Conservation (phyloP, 192 early-diverging fungal species). For the Rhizophagus sp. region DNA sequence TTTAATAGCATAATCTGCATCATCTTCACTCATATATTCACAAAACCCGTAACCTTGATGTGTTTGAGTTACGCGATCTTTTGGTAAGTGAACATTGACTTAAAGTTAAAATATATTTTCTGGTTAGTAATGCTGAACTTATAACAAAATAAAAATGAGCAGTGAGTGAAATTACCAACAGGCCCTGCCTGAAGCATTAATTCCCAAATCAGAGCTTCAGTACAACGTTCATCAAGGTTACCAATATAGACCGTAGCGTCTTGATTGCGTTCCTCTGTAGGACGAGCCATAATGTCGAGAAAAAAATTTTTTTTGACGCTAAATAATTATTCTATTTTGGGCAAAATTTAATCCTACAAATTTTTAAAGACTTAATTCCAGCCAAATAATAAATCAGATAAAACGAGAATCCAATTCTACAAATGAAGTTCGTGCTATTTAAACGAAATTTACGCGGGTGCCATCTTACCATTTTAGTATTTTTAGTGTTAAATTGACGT, state of each 20-base stretch:
- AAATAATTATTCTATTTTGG: no score
- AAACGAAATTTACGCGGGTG: background rate
- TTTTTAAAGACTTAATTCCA: no score
- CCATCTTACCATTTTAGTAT: background rate
- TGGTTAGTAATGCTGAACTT: background rate
- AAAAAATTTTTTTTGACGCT: background rate
- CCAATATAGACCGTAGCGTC: conserved; percentile 98
- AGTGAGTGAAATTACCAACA: conserved; percentile 56
- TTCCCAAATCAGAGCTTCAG: conserved; percentile 95
- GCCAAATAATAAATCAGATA: no score
- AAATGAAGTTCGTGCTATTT: background rate
- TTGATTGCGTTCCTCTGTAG: conserved; percentile 82
- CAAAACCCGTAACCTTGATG: conserved; percentile 97
- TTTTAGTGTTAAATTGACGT: background rate
- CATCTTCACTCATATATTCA: conserved; percentile 91
- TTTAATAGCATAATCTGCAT: conserved; percentile 95
- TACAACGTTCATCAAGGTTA: conserved; percentile 93
- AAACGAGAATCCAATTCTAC: no score
- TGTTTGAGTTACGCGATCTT: conserved; percentile 92
- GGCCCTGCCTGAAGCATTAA: conserved; percentile 98
- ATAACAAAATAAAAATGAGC: background rate
- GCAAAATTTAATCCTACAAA: no score
- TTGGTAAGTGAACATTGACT: conserved; percentile 95
- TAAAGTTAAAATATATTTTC: conserved; percentile 8
- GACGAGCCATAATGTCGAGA: conserved; percentile 3